Evolutionary conservation across 2,329 filamentous ascomycete genomes (phyloP).

Genomic region (Alternaria infectoria): DNA sequence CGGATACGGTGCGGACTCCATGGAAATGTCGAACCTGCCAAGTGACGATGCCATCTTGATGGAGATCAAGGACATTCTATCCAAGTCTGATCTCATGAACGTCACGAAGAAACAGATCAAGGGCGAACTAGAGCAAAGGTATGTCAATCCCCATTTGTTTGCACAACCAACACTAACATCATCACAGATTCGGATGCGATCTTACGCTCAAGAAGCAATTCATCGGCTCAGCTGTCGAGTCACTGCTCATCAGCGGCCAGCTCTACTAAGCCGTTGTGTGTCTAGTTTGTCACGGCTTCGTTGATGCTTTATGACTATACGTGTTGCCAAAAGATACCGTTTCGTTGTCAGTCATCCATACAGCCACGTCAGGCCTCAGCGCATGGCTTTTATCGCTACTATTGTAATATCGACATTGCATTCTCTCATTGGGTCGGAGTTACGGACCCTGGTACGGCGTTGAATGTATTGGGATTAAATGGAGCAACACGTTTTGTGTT

Average conservation of each 20-base stretch:
- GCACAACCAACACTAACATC: constrained; percentile 21
- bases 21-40: constrained; percentile 81
- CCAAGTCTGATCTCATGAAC: constrained; percentile 92
- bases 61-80: constrained; percentile 92
- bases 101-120: constrained; percentile 99
- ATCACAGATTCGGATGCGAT: constrained; percentile 73
- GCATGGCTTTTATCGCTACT: constrained; percentile 6
- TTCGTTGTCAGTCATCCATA: constrained; percentile 3
- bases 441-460: constrained; percentile 10
- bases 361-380: not conserved
- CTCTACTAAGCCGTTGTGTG: constrained; percentile 17
- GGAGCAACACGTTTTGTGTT: not conserved
- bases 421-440: constrained; percentile 13
- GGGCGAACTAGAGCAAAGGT: constrained; percentile 82
- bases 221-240: constrained; percentile 62
- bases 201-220: constrained; percentile 89
- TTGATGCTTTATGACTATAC: constrained; percentile 26
- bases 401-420: constrained; percentile 14
- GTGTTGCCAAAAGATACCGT: constrained; percentile 19
- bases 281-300: not conserved
- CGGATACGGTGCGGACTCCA: constrained; percentile 55
- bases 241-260: constrained; percentile 28
- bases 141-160: constrained; percentile 14
- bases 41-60: constrained; percentile 88
- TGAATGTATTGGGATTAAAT: constrained; percentile 1